Base-by-base conservation (phyloP, 805 yeast species). In the Yarrowia deformans region DNA sequence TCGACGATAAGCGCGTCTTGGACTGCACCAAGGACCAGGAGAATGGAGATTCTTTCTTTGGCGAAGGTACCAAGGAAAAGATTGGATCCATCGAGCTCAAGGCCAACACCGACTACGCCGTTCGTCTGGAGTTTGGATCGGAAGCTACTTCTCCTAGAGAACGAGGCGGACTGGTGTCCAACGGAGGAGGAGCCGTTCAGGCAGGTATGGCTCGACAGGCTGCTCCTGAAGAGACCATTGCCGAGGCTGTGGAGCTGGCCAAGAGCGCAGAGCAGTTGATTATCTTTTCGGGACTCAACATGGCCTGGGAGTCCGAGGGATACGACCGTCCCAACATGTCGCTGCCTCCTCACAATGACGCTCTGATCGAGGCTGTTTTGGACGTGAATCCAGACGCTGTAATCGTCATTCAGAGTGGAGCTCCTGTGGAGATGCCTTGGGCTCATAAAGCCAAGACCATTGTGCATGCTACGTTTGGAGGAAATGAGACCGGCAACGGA, bases 381-480 rank as follows among this genome's bases (percentile, higher is more conserved):
- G 77, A 77, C 40, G 88, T 80, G 23, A 85, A 86, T 72, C 80
- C 82, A 35, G 84, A 86, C 72, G 80, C 84, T 1, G 82, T 84
- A 13, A 80, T 87, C 39, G 87, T 87, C 34, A 81, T 84, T 72
- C 88, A 87, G 74, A 81, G 87, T 3, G 90, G 90, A 61, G 83
- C 88, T 19, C 90, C 90, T 0, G 88, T 87, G 10, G 81, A 84
- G 46, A 76, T 87, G 79, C 88, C 88, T 35, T 86, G 88, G 87
- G 70, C 77, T 10, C 70, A 72, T 10, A 74, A 81, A 45, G 84
- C 80, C 29, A 79, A 80, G 48, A 82, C 83, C 1, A 67, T 85
- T 18, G 76, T 86, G 7, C 87, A 85, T 60, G 85, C 86, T 12
- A 85, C 87, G 83, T 85, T 81, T 73, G 86, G 85, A 71, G 90